These are phyloP conservation scores for Corchorus capsularis DNA, from an alignment of 345 rosid genomes.

Conservation along the genomic window DNA sequence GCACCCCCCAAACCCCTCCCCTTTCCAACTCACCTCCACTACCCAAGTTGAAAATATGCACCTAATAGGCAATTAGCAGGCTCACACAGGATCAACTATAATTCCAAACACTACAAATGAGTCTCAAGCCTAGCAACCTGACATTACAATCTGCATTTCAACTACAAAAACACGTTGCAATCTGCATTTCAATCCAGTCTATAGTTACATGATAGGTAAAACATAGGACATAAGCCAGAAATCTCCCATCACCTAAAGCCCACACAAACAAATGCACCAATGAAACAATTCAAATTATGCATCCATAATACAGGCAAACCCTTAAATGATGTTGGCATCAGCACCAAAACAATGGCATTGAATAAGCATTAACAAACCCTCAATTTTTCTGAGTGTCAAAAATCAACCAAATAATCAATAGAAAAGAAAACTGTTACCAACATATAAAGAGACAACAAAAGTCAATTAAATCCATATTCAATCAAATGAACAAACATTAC, in stretches of 20 bases:
- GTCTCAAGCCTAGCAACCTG: no score
- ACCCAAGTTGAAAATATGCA: no score
- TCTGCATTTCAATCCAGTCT: no score
- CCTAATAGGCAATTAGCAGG: no score
- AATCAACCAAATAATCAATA: background rate
- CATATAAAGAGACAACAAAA: background rate
- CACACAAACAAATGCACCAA: background rate
- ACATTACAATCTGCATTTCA: no score
- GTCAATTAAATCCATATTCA: background rate
- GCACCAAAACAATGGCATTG: no score
- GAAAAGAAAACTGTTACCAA: background rate
- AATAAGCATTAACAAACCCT: background rate
- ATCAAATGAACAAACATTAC: no score
- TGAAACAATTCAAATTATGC: background rate
- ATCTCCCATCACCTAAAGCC: background rate
- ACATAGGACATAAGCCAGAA: background rate
- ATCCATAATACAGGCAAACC: no score
- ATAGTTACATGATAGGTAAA: background rate
- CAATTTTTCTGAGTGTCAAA: background rate
- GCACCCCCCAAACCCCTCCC: background rate
- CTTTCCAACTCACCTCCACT: no score
- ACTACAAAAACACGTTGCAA: no score
- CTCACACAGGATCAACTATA: no score
- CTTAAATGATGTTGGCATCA: background rate
- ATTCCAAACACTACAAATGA: no score